Conservation (phyloP, 2,329 filamentous ascomycete genomes). For the Ceratocystis smalleyi region DNA sequence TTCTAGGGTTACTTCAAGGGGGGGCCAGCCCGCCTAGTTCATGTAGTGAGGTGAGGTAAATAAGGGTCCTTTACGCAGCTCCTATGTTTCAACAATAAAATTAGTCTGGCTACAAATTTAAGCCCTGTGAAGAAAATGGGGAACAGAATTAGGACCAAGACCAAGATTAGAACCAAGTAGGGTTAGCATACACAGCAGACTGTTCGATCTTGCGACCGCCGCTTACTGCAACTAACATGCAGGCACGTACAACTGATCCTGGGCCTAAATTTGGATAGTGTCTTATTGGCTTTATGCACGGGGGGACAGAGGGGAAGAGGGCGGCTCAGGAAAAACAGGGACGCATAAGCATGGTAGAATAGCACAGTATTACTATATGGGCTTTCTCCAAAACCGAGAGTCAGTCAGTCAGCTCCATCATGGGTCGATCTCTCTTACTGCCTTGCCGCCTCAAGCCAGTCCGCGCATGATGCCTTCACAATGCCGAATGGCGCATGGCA, state of each 20-base stretch:
- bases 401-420: not conserved
- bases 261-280: not conserved
- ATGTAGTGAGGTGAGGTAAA: not conserved
- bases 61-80: not conserved
- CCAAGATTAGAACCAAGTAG: no score
- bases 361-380: no score
- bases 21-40: not conserved
- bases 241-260: not conserved
- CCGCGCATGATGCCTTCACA: not conserved
- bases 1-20: not conserved
- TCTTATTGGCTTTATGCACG: not conserved
- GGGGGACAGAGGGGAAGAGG: not conserved
- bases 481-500: not conserved
- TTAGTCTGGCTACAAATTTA: slow-evolving; percentile 1
- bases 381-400: no score
- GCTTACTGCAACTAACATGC: not conserved
- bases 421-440: not conserved
- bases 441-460: not conserved
- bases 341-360: no score
- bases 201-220: not conserved
- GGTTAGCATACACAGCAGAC: no score
- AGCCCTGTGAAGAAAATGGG: not conserved
- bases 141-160: no score
- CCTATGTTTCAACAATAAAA: slow-evolving; percentile 1
- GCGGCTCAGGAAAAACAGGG: not conserved